Evolutionary conservation across 352 stramenopile species (phyloP).

Genomic region (Pythium pyrilobum): DNA sequence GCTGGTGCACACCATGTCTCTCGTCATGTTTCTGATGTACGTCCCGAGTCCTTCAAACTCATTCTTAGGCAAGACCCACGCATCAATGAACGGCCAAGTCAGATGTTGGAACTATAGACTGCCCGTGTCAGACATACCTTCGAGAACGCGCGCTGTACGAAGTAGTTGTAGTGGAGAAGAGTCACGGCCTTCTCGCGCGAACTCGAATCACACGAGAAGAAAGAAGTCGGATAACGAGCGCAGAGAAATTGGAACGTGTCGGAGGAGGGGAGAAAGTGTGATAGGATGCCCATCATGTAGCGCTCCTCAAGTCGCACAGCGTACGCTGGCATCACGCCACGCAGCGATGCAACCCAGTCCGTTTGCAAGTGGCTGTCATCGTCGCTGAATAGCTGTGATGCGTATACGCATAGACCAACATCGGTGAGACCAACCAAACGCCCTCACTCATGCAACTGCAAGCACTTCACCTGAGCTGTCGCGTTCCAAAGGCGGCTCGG

Average conservation of each 20-base stretch:
- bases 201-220: conserved; percentile 40
- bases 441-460: too few relatives aligned
- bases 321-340: conserved; percentile 54
- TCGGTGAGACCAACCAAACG: too few relatives aligned
- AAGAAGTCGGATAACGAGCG: conserved; percentile 44
- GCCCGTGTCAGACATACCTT: conserved; percentile 31
- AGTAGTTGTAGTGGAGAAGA: conserved; percentile 60
- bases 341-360: conserved; percentile 39
- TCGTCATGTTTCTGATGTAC: conserved; percentile 76
- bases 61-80: conserved; percentile 35
- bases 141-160: conserved; percentile 56
- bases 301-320: conserved; percentile 37
- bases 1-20: conserved; percentile 48
- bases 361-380: conserved; percentile 27
- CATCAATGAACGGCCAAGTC: background rate
- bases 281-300: conserved; percentile 53
- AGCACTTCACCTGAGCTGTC: conserved; percentile 27
- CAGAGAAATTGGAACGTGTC: conserved; percentile 77
- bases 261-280: conserved; percentile 62
- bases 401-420: background rate
- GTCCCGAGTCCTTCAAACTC: conserved; percentile 60
- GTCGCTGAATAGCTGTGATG: conserved; percentile 52
- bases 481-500: conserved; percentile 58
- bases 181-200: conserved; percentile 19
- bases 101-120: background rate